These are phyloP conservation scores for Murraya paniculata DNA, from an alignment of 345 rosid genomes.

Conservation along the genomic window DNA sequence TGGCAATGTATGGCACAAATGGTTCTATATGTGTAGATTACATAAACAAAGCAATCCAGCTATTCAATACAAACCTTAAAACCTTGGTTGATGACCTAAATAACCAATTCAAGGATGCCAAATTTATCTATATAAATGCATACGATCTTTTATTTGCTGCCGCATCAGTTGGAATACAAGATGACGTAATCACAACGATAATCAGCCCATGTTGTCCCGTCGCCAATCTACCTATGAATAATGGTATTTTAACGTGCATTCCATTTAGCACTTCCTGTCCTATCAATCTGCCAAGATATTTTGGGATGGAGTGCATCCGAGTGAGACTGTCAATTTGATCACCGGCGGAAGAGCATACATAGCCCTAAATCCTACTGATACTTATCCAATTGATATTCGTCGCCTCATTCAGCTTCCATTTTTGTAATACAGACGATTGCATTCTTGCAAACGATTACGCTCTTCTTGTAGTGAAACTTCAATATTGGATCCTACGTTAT, in stretches of 20 bases:
- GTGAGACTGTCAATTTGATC: conserved; percentile 34
- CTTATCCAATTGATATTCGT: background rate
- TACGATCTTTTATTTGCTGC: background rate
- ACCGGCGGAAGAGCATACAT: conserved; percentile 37
- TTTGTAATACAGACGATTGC: background rate
- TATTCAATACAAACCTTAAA: conserved; percentile 24
- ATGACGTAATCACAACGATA: too few species aligned
- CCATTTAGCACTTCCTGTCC: conserved; percentile 36
- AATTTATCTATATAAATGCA: conserved; percentile 23
- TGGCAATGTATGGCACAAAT: conserved; percentile 19
- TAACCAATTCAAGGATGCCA: conserved; percentile 17
- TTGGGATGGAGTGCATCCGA: conserved; percentile 51
- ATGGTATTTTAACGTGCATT: conserved; percentile 46
- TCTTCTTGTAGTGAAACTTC: background rate
- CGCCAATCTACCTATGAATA: background rate
- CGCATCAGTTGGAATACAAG: background rate
- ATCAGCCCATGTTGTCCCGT: background rate
- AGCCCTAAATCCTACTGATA: background rate
- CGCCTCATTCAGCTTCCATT: background rate
- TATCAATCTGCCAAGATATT: conserved; percentile 26
- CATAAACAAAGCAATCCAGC: conserved; percentile 14
- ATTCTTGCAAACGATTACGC: background rate
- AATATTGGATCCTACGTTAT: background rate
- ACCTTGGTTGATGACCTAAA: conserved; percentile 28
- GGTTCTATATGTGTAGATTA: conserved; percentile 20